Percentiles rank a stretch among this genome's conserved stretches.
These are phyloP conservation scores for Serendipita sp. DNA, from an alignment of 768 basidiomycete species.

Conservation along the genomic window DNA sequence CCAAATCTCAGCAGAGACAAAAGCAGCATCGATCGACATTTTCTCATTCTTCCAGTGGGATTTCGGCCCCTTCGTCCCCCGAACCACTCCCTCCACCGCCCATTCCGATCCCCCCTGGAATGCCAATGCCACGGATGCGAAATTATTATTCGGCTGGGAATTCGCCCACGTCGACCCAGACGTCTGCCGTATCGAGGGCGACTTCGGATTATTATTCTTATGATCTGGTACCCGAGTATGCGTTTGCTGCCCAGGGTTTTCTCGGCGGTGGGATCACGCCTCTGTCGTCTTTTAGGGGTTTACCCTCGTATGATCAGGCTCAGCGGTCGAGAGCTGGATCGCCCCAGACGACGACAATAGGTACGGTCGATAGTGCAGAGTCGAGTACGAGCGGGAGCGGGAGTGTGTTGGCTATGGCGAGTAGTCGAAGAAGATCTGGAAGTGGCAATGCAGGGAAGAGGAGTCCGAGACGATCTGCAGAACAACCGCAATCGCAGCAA, in stretches of 20 bases:
- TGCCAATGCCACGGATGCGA: background rate
- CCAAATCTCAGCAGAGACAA: background rate
- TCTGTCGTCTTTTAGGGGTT: constrained; percentile 49
- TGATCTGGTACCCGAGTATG: constrained; percentile 66
- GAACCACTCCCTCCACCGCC: constrained; percentile 1
- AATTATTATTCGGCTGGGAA: background rate
- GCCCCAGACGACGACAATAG: background rate
- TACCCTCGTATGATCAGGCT: constrained; percentile 80
- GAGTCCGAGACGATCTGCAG: too few relatives aligned
- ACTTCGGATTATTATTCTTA: background rate
- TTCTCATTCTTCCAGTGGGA: constrained; percentile 9
- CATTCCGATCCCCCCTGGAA: background rate
- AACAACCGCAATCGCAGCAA: too few relatives aligned
- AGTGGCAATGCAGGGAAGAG: too few relatives aligned
- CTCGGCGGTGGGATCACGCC: constrained; percentile 81
- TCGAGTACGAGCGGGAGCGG: background rate
- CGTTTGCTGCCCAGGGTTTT: constrained; percentile 69
- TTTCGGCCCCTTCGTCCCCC: constrained; percentile 1
- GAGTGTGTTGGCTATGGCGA: too few relatives aligned
- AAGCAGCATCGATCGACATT: background rate
- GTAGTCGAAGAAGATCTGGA: too few relatives aligned
- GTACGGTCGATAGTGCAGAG: background rate
- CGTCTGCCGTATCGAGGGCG: background rate
- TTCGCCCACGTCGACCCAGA: background rate
- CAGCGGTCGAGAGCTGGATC: background rate